Evolutionary conservation across 1,284 basidiomycete species (phyloP), one percentile per base, ranked within the genome.

Genomic region (Caloboletus inedulis): DNA sequence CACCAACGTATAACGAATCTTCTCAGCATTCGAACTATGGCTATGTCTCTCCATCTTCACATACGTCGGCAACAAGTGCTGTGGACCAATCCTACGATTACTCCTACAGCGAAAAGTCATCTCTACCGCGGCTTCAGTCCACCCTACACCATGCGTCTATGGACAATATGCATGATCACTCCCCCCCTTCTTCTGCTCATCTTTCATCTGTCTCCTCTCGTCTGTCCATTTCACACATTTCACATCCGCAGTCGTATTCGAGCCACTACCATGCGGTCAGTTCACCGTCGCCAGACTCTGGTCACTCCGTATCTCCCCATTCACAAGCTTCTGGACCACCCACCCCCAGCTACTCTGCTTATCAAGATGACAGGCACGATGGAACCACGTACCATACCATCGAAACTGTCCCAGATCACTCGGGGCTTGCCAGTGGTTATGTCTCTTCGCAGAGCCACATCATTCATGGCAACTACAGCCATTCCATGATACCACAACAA

Each of bases 301-400:
- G 72, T 2, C 76, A 76, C 42, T 76, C 78, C 1, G 69, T 75
- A n/a, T 78, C 77, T 3, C 77, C 78, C 0, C 80, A 77, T 47
- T 70, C 73, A 7, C 70, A 71, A 39, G 43, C 59, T 8, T 80
- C 79, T 4, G 75, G 74, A 4, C 77, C 78, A 14, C 70, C 77
- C 0, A 78, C 78, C 0, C 78, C 79, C 14, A 76, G 69, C 12
- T 78, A 79, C 59, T 59, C 74, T 2, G 64, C 72, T n/a, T 77
- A 74, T 53, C 70, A 77, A 44, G 75, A 75, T 25, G 75, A 77
- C 39, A 64, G 61, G 23, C 70, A 74, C 48, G 70, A 74, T 23
- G 69, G 62, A 56, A 42, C 63, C 53, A 45, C 63, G 52, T 63
- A 62, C 62, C 54, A 67, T 57, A 30, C 63, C 58, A 58, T 68